Base-by-base conservation (phyloP, 768 basidiomycete species). In the Phaeotremella skinneri region DNA sequence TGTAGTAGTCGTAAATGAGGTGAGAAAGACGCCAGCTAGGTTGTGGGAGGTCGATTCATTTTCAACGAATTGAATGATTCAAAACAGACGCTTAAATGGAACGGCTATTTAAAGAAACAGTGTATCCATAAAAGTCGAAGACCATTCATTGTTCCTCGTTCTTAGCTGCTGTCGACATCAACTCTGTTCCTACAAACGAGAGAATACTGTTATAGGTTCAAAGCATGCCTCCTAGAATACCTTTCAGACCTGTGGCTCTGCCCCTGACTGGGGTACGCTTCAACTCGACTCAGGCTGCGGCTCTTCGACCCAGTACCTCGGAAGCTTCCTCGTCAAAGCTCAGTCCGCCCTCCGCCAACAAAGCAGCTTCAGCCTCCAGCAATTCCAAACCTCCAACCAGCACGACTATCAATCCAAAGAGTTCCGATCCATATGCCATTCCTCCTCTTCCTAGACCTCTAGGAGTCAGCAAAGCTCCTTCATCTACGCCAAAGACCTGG, bases 381-480 rank as follows among this genome's bases (percentile, higher is more conserved):
- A 16, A 26, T 13, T 49, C 49, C 23, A 45, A 14, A 42, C 27
- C 53, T 39, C 2, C 25, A 55, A 1, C 23, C 32, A 52, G 45
- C 17, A 21, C n/a, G 39, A 50, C 16, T 39, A n/a, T 21, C 13
- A 5, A 34, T 49, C 39, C 21, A 57, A 42, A 34, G 29, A 49
- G 11, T 32, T 32, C n/a, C 21, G 54, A 49, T 25, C 20, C 60
- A 20, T 26, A 50, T 13, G 54, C 62, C 0, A 55, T 72, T 17
- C 70, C 72, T 4, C 63, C 62, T 39, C 64, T 79, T 6, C 56
- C 69, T 4, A 79, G 88, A 21, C 90, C 92, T 7, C 79, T 93
- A 9, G 92, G 92, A n/a, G 82, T 92, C 32, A 78, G 79, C 41
- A 83, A 87, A 56, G 80, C 81, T 23, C 92, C 91, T 0, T 82